Evolutionary conservation across 2,329 filamentous ascomycete species (phyloP).

Genomic region (Hysterium pulicare): DNA sequence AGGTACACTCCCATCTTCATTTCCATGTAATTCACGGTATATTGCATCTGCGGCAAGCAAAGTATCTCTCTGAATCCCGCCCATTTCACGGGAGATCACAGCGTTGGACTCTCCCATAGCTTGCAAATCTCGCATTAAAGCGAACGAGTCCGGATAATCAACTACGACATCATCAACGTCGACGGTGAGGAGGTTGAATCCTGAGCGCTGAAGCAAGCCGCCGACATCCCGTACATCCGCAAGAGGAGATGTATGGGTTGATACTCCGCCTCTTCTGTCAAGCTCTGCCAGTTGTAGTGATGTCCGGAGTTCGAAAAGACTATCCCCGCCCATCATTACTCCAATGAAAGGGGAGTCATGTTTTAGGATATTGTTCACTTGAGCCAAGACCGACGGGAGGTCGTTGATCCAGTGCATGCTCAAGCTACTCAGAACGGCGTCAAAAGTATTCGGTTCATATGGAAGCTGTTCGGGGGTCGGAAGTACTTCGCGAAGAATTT

Average conservation of each 20-base stretch:
- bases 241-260: conserved; percentile 83
- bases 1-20: conserved; percentile 61
- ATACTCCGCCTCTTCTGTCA: conserved; percentile 86
- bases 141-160: conserved; percentile 85
- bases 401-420: conserved; percentile 98
- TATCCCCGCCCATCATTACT: conserved; percentile 95
- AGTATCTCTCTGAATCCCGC: conserved; percentile 72
- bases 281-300: conserved; percentile 89
- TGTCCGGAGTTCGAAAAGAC: conserved; percentile 87
- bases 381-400: conserved; percentile 75
- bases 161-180: conserved; percentile 97
- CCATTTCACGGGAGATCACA: conserved; percentile 78
- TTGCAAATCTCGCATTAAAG: conserved; percentile 89
- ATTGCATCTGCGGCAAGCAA: conserved; percentile 84
- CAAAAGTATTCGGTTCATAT: conserved; percentile 73
- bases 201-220: conserved; percentile 77
- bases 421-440: conserved; percentile 83
- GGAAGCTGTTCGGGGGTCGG: conserved; percentile 71
- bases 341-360: conserved; percentile 89
- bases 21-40: conserved; percentile 82
- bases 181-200: conserved; percentile 94
- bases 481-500: conserved; percentile 73
- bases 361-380: conserved; percentile 83
- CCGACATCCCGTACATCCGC: conserved; percentile 91
- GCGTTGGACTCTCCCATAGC: conserved; percentile 96